phyloP scores from a whole-genome alignment of 129 eudicot genomes.

The Dittrichia graveolens region DNA sequence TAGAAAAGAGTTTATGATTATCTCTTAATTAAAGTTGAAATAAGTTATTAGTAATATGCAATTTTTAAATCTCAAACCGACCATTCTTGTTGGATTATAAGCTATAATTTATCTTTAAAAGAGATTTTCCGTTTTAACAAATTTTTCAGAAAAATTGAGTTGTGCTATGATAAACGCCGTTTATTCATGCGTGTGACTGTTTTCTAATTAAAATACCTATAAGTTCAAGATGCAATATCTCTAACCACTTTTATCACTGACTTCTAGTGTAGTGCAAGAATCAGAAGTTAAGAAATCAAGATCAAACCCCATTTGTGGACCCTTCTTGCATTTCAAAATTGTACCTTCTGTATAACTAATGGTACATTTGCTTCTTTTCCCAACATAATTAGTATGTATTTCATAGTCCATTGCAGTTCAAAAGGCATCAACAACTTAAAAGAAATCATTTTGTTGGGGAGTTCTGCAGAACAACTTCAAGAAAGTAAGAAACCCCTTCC shows the following conservation, averaged over 20 bases:
- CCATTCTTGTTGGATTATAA: too few species aligned
- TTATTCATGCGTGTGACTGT: too few species aligned
- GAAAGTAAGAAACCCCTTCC: constrained; percentile 9
- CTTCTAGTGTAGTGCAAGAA: constrained; percentile 28
- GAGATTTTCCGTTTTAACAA: too few species aligned
- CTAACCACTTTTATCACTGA: not conserved
- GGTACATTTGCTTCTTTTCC: constrained; percentile 17
- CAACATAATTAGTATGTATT: constrained; percentile 16
- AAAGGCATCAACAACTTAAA: not conserved
- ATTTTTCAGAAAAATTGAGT: too few species aligned
- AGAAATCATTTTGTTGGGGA: not conserved
- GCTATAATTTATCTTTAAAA: too few species aligned
- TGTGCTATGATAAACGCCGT: too few species aligned
- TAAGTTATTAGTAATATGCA: too few species aligned
- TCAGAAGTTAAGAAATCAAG: constrained; percentile 20
- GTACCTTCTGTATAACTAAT: constrained; percentile 9
- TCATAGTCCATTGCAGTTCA: constrained; percentile 15
- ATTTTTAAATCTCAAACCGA: too few species aligned
- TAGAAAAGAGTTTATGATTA: too few species aligned
- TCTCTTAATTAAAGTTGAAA: too few species aligned
- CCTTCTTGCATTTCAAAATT: constrained; percentile 15
- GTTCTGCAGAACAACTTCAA: not conserved
- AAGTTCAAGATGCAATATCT: too few species aligned
- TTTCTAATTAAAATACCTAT: too few species aligned
- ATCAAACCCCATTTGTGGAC: constrained; percentile 17